Evolutionary conservation across 2,329 filamentous ascomycete genomes (phyloP).

Genomic region (Fusarium domesticum): DNA sequence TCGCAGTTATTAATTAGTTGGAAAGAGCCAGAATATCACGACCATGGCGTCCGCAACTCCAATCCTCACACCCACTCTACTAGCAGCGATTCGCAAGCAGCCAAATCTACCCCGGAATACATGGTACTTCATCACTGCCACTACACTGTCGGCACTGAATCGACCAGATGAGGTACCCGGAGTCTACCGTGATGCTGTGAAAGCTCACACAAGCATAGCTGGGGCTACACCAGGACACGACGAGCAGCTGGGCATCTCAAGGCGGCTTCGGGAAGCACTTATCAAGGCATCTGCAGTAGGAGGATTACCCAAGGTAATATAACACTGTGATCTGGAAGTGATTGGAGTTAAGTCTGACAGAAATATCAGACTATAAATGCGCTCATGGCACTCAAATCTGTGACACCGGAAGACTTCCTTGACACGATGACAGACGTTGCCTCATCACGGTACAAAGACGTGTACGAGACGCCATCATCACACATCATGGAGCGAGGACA

Average conservation of each 20-base stretch:
- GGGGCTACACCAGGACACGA: conserved; percentile 5
- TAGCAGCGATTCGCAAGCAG: conserved; percentile 21
- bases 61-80: conserved; percentile 23
- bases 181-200: conserved; percentile 16
- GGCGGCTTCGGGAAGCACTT: conserved; percentile 25
- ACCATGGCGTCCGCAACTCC: conserved; percentile 14
- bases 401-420: conserved; percentile 24
- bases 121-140: conserved; percentile 28
- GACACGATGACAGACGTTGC: conserved; percentile 8
- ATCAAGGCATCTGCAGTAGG: conserved; percentile 27
- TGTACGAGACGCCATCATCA: conserved; percentile 16
- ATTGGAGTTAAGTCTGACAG: conserved; percentile 5
- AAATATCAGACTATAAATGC: conserved; percentile 24
- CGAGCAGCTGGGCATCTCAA: conserved; percentile 18
- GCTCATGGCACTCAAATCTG: conserved; percentile 21
- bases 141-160: conserved; percentile 24
- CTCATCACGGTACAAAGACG: conserved; percentile 16
- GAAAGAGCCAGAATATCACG: background rate
- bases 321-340: background rate
- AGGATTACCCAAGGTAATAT: conserved; percentile 26
- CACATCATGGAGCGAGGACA: conserved; percentile 21
- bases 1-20: no score
- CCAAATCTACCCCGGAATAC: conserved; percentile 25
- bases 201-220: background rate
- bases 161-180: conserved; percentile 24